These are phyloP conservation scores for Mentha longifolia DNA, from an alignment of 257 asterid species.

Conservation along the genomic window DNA sequence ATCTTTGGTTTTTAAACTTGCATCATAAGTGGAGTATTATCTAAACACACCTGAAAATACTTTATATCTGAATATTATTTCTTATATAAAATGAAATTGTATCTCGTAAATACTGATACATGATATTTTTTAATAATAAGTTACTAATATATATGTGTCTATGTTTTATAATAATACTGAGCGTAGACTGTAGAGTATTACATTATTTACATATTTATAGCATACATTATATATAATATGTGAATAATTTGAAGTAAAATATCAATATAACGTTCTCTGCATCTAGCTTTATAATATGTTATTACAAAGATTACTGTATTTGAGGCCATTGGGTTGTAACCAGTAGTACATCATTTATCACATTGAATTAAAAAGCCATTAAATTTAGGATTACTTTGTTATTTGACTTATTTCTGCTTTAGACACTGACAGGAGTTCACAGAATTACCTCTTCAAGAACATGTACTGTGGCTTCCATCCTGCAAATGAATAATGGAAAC, in stretches of 20 bases:
- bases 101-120: too few relatives aligned
- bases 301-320: neutral
- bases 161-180: too few relatives aligned
- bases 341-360: constrained; percentile 1
- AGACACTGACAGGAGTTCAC: neutral
- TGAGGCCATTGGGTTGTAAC: neutral
- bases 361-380: neutral
- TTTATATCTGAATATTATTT: neutral
- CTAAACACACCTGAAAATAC: neutral
- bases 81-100: neutral
- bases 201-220: too few relatives aligned
- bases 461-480: neutral
- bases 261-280: too few relatives aligned
- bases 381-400: neutral
- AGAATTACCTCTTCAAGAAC: constrained; percentile 7
- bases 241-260: too few relatives aligned
- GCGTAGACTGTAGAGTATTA: too few relatives aligned
- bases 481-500: neutral
- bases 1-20: neutral
- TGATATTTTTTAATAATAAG: too few relatives aligned
- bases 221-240: too few relatives aligned
- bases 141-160: too few relatives aligned
- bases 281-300: neutral
- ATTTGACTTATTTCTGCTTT: constrained; percentile 22
- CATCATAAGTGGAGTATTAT: neutral